Conservation (phyloP, 2,329 filamentous ascomycete species). For the Aureobasidium zeae region DNA sequence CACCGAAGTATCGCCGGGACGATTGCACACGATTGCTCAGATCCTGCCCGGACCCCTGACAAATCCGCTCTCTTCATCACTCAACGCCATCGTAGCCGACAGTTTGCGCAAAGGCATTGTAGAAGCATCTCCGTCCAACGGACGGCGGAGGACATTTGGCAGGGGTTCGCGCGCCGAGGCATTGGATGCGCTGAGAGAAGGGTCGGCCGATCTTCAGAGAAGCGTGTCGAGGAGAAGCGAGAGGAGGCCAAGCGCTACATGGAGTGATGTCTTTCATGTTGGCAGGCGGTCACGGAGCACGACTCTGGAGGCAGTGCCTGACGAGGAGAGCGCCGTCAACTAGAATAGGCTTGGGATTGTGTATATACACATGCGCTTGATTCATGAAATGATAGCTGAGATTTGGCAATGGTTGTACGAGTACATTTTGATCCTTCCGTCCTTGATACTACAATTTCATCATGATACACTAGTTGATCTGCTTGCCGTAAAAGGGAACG, state of each 20-base stretch:
- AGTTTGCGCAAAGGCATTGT: conserved; percentile 49
- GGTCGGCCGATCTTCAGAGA: background rate
- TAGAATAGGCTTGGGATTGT: background rate
- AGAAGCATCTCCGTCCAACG: conserved; percentile 19
- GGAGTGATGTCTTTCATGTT: conserved; percentile 4
- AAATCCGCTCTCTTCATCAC: conserved; percentile 49
- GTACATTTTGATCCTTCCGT: background rate
- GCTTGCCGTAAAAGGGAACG: conserved; percentile 73
- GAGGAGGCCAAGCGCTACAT: conserved; percentile 12
- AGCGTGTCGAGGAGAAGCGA: background rate
- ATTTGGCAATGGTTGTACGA: background rate
- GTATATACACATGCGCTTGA: too few relatives aligned
- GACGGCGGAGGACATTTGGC: background rate
- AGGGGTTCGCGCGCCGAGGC: background rate
- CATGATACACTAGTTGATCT: conserved; percentile 42
- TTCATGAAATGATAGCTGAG: background rate
- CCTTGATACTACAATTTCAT: too few relatives aligned
- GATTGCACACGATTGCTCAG: conserved; percentile 33
- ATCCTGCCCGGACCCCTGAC: conserved; percentile 52
- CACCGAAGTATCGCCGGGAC: conserved; percentile 30
- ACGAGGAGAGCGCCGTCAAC: conserved; percentile 3
- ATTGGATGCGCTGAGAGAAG: background rate
- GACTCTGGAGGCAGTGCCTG: conserved; percentile 4
- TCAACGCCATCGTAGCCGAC: conserved; percentile 57
- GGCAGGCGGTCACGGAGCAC: conserved; percentile 4